Percentiles rank a stretch among this genome's conserved stretches.
These are phyloP conservation scores for Vanrija sp. DNA, from an alignment of 1,284 basidiomycete genomes.

Conservation along the genomic window DNA sequence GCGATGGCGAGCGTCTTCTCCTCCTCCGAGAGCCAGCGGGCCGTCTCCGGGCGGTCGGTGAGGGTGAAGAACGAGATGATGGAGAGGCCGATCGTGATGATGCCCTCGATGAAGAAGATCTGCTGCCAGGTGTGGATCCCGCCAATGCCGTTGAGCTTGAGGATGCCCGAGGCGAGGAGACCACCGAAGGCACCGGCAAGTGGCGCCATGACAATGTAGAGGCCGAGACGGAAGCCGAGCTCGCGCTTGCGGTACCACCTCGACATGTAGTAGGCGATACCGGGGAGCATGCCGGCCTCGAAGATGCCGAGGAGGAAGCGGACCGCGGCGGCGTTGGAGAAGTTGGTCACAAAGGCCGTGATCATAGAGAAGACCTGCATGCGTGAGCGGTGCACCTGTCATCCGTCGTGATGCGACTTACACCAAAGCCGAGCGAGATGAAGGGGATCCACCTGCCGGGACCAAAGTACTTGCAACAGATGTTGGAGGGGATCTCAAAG, in stretches of 20 bases:
- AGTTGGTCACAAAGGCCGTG: conserved; percentile 28
- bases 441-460: conserved; percentile 15
- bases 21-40: conserved; percentile 21
- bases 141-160: conserved; percentile 12
- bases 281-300: conserved; percentile 24
- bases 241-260: conserved; percentile 20
- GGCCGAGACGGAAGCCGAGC: conserved; percentile 17
- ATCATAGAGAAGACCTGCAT: conserved; percentile 11
- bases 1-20: conserved; percentile 26
- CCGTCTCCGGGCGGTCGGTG: conserved; percentile 36
- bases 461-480: conserved; percentile 16
- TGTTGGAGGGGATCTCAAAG: conserved; percentile 14
- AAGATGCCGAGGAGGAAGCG: conserved; percentile 27
- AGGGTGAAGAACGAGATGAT: conserved; percentile 28
- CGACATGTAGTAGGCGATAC: conserved; percentile 21
- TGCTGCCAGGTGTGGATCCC: conserved; percentile 13
- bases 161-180: conserved; percentile 16
- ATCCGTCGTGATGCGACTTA: neutral
- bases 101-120: conserved; percentile 19
- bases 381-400: neutral
- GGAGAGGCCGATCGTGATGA: conserved; percentile 15
- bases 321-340: conserved; percentile 27
- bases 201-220: conserved; percentile 18
- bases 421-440: conserved; percentile 15
- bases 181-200: conserved; percentile 18